A percentile compares a stretch with the other conserved stretches of the same genome.
Conservation (phyloP, 2,329 filamentous ascomycete species). For the Fusarium sp. region DNA sequence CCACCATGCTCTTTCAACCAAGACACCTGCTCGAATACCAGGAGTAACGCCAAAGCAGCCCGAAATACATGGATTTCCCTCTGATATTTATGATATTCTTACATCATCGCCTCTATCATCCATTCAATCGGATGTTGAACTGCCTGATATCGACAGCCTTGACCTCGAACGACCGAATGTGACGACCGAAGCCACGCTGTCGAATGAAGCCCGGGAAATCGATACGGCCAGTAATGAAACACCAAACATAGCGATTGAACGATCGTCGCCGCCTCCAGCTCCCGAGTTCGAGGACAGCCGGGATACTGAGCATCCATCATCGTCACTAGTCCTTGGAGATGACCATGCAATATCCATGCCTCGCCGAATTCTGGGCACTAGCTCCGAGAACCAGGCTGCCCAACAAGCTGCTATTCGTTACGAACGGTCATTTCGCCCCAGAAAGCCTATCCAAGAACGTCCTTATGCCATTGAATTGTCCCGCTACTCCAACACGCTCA, state of each 20-base stretch:
- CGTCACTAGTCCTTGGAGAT: background rate
- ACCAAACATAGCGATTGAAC: conserved; percentile 49
- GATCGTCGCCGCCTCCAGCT: conserved; percentile 46
- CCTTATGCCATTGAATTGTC: conserved; percentile 67
- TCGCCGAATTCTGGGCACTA: conserved; percentile 27
- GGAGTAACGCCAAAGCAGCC: conserved; percentile 4
- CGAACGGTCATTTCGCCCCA: conserved; percentile 63
- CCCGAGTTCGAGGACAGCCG: conserved; percentile 34
- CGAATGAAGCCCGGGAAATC: conserved; percentile 4
- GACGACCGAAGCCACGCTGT: background rate
- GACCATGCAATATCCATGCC: conserved; percentile 3
- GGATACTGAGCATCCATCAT: background rate
- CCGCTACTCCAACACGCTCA: conserved; percentile 62
- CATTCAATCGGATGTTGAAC: conserved; percentile 42
- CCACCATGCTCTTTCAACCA: background rate
- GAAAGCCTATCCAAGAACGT: conserved; percentile 69
- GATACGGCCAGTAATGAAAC: conserved; percentile 45
- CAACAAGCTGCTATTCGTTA: conserved; percentile 46
- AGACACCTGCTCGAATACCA: conserved; percentile 1
- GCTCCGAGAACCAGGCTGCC: conserved; percentile 35
- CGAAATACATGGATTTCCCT: background rate
- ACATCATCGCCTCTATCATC: conserved; percentile 50
- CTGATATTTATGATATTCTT: conserved; percentile 13
- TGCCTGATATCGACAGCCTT: conserved; percentile 34
- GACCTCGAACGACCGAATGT: background rate